phyloP scores from a whole-genome alignment of 371 early-diverging fungal species.

The Mucor velutinosus region DNA sequence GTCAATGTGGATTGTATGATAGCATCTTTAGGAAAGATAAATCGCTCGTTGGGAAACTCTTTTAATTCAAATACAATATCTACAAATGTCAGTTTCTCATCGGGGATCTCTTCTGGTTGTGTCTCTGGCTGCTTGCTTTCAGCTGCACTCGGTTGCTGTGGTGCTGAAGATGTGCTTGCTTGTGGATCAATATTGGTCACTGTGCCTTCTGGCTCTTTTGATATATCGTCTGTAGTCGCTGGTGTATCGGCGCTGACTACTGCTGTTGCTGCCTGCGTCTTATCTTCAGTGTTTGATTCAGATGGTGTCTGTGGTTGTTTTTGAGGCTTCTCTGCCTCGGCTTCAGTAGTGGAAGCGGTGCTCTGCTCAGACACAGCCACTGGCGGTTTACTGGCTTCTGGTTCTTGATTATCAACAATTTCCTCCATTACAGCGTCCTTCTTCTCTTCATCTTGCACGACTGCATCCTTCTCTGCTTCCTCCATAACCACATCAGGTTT shows the following conservation, averaged over 20 bases:
- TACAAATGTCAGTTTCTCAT: conserved; percentile 15
- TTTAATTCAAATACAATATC: conserved; percentile 52
- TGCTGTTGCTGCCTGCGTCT: neutral
- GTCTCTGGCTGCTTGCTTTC: neutral
- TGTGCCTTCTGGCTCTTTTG: neutral
- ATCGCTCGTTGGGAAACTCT: conserved; percentile 45
- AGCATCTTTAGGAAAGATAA: conserved; percentile 42
- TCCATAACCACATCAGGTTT: neutral
- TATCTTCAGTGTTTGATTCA: neutral
- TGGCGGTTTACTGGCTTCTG: neutral
- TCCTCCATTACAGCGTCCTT: neutral
- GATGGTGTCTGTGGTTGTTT: neutral
- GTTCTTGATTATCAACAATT: neutral
- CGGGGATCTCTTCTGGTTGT: neutral
- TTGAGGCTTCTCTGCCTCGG: neutral
- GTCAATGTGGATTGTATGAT: conserved; percentile 21
- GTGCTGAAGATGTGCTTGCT: neutral
- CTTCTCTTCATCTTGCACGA: neutral
- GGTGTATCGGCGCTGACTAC: neutral
- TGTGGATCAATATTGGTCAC: neutral
- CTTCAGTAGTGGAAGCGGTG: neutral
- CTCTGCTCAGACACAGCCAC: neutral
- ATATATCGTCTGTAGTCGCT: neutral
- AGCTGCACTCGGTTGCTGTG: neutral
- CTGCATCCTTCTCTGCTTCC: neutral